Evolutionary conservation across 176 grass and related monocot species (phyloP).

Genomic region (Leersia perrieri): DNA sequence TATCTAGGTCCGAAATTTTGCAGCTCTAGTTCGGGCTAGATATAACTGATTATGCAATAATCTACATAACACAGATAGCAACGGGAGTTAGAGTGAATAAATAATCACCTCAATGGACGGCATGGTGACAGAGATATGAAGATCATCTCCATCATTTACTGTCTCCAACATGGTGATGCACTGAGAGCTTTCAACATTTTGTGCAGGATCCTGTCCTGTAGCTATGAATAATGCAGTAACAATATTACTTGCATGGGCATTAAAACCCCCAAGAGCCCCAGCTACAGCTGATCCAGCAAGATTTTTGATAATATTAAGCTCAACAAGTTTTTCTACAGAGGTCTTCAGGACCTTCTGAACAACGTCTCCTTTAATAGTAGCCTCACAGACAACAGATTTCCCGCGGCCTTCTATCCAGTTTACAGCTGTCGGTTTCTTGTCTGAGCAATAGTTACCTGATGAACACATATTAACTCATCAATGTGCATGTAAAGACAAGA

Average conservation of each 20-base stretch:
- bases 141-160: conserved; percentile 56
- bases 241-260: conserved; percentile 87
- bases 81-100: background rate
- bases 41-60: background rate
- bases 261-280: conserved; percentile 70
- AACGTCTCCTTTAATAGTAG: conserved; percentile 56
- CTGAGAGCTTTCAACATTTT: conserved; percentile 88
- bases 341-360: conserved; percentile 66
- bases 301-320: conserved; percentile 77
- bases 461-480: background rate
- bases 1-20: background rate
- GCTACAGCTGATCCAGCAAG: conserved; percentile 77
- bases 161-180: conserved; percentile 83
- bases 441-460: conserved; percentile 77
- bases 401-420: conserved; percentile 86
- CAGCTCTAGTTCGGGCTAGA: background rate
- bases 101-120: conserved; percentile 73
- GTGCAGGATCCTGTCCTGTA: conserved; percentile 80
- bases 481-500: background rate
- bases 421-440: conserved; percentile 76
- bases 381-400: conserved; percentile 83
- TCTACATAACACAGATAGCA: background rate
- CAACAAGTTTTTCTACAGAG: conserved; percentile 55
- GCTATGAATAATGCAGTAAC: conserved; percentile 73
- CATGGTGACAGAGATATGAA: conserved; percentile 81